phyloP scores from a whole-genome alignment of 805 yeast genomes.

The Spathaspora sp. region DNA sequence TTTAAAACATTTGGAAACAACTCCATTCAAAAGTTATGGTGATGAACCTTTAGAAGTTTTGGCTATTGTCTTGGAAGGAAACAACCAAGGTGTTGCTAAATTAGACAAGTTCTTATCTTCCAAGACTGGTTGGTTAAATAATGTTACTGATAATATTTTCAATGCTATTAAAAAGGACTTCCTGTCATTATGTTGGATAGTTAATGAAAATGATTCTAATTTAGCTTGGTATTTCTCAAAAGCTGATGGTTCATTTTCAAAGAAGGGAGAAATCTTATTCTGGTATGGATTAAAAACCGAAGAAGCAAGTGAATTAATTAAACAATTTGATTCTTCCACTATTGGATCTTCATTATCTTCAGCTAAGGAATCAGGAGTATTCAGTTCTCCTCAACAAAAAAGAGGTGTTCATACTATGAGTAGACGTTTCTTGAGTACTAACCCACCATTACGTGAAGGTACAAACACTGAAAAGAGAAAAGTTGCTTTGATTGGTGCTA shows the following conservation, averaged over 20 bases:
- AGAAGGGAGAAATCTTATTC: constrained; percentile 84
- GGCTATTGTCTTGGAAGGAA: constrained; percentile 65
- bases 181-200: constrained; percentile 77
- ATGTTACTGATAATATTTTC: constrained; percentile 94
- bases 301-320: constrained; percentile 60
- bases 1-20: constrained; percentile 62
- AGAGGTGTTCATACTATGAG: constrained; percentile 47
- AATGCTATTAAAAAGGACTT: constrained; percentile 74
- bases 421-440: constrained; percentile 30
- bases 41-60: constrained; percentile 95
- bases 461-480: constrained; percentile 58
- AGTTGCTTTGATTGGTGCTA: constrained; percentile 95
- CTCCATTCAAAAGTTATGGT: constrained; percentile 73
- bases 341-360: constrained; percentile 34
- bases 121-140: constrained; percentile 94
- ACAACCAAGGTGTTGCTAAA: constrained; percentile 50
- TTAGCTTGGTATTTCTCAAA: constrained; percentile 87
- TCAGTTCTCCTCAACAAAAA: constrained; percentile 44
- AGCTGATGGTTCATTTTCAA: constrained; percentile 91
- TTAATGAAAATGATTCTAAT: constrained; percentile 85
- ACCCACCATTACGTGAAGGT: constrained; percentile 69
- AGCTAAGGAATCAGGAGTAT: constrained; percentile 43
- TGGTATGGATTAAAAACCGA: constrained; percentile 87
- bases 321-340: constrained; percentile 39
- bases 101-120: constrained; percentile 85